A percentile compares a stretch with the other conserved stretches of the same genome.
phyloP scores from a whole-genome alignment of 129 eudicot species.

The Gnaphalium uliginosum region DNA sequence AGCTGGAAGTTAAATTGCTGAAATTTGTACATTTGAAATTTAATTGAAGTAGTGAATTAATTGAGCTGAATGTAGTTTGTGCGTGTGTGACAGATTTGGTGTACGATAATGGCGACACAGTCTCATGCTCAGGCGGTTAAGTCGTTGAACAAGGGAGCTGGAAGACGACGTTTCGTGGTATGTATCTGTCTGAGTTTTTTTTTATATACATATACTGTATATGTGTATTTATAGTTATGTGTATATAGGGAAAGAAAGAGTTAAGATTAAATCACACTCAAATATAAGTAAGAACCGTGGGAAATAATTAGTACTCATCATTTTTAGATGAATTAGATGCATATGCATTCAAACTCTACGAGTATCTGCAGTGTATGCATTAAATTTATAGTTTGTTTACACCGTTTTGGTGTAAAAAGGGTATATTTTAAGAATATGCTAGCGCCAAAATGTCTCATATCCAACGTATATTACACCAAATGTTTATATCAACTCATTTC shows the following conservation, averaged over 20 bases:
- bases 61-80: not conserved
- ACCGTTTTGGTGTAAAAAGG: no score
- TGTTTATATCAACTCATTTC: no score
- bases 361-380: no score
- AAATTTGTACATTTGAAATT: not conserved
- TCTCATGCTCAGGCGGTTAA: constrained; percentile 73
- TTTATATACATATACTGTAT: not conserved
- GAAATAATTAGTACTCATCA: no score
- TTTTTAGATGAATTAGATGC: no score
- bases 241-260: not conserved
- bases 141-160: constrained; percentile 69
- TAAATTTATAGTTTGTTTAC: no score
- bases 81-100: constrained; percentile 22
- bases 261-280: not conserved
- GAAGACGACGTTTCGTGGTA: constrained; percentile 78
- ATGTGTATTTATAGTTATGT: not conserved
- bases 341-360: no score
- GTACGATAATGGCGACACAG: constrained; percentile 60
- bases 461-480: no score
- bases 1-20: not conserved
- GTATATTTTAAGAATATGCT: no score
- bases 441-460: no score
- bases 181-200: not conserved
- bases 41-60: no score
- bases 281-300: no score